Conservation (phyloP, 2,329 filamentous ascomycete genomes). For the Cladophialophora psammophila region DNA sequence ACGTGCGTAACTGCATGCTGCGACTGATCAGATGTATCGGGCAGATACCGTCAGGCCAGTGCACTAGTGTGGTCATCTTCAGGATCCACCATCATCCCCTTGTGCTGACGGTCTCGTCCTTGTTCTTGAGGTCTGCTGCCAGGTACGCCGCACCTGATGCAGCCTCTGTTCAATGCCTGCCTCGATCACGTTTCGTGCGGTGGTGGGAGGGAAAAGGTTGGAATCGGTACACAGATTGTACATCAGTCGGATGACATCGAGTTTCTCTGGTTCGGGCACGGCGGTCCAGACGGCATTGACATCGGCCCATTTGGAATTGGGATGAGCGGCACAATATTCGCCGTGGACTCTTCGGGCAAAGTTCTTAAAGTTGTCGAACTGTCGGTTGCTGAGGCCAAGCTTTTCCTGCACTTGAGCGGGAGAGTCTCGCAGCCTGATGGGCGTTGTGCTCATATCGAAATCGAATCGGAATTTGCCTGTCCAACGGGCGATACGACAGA, state of each 20-base stretch:
- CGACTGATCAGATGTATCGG: slow-evolving; percentile 15
- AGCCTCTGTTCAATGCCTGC: slow-evolving; percentile 34
- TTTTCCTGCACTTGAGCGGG: slow-evolving; percentile 32
- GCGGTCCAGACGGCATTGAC: slow-evolving; percentile 34
- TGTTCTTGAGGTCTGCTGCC: slow-evolving; percentile 35
- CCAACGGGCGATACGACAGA: slow-evolving; percentile 10
- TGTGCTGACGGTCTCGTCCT: slow-evolving; percentile 24
- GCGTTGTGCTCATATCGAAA: slow-evolving; percentile 31
- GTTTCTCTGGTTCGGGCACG: slow-evolving; percentile 32
- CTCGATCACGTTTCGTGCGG: slow-evolving; percentile 24
- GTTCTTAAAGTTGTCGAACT: slow-evolving; percentile 37
- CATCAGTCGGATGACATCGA: slow-evolving; percentile 31
- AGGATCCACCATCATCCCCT: slow-evolving; percentile 24
- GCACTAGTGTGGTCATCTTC: slow-evolving; percentile 16
- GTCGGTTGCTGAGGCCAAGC: slow-evolving; percentile 31
- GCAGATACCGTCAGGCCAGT: slow-evolving; percentile 14
- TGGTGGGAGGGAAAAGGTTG: slow-evolving; percentile 30
- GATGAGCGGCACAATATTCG: slow-evolving; percentile 34
- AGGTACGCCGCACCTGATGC: slow-evolving; percentile 35
- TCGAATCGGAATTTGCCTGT: slow-evolving; percentile 11
- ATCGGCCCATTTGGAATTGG: slow-evolving; percentile 35
- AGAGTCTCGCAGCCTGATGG: slow-evolving; percentile 36
- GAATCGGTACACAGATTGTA: slow-evolving; percentile 31
- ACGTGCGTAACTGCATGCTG: slow-evolving; percentile 7
- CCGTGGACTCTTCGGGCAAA: slow-evolving; percentile 32